These are phyloP conservation scores for Alternaria ventricosa DNA, from an alignment of 2,329 filamentous ascomycete species.

Conservation along the genomic window DNA sequence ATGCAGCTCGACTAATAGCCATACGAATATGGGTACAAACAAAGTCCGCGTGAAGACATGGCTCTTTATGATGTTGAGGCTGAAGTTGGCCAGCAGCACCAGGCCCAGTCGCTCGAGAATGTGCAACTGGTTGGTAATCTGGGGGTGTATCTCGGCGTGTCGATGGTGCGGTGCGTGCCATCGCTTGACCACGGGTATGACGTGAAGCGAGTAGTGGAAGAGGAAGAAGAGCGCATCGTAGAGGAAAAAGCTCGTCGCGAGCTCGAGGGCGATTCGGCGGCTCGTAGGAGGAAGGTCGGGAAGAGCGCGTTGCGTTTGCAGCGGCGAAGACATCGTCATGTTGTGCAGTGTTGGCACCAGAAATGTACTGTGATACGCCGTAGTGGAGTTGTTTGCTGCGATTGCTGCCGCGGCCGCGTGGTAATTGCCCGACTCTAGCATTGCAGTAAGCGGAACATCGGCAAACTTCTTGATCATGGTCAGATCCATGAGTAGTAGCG, in stretches of 20 bases:
- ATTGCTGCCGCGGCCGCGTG: neutral
- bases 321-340: neutral
- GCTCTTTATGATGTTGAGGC: neutral
- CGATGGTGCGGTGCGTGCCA: neutral
- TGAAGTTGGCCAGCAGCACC: neutral
- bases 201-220: neutral
- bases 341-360: neutral
- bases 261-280: neutral
- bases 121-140: neutral
- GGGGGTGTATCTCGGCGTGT: slow-evolving; percentile 2
- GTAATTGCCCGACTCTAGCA: neutral
- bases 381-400: neutral
- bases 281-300: neutral
- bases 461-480: slow-evolving; percentile 1
- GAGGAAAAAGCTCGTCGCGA: neutral
- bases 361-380: neutral
- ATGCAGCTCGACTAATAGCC: neutral
- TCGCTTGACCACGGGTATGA: neutral
- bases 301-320: neutral
- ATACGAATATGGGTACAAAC: neutral
- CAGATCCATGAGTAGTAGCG: neutral
- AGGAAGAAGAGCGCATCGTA: neutral
- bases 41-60: neutral
- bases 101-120: neutral
- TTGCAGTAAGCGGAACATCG: neutral